A percentile compares a stretch with the other conserved stretches of the same genome.
phyloP scores from a whole-genome alignment of 176 grass and related monocot genomes.

The Carex kokanica region DNA sequence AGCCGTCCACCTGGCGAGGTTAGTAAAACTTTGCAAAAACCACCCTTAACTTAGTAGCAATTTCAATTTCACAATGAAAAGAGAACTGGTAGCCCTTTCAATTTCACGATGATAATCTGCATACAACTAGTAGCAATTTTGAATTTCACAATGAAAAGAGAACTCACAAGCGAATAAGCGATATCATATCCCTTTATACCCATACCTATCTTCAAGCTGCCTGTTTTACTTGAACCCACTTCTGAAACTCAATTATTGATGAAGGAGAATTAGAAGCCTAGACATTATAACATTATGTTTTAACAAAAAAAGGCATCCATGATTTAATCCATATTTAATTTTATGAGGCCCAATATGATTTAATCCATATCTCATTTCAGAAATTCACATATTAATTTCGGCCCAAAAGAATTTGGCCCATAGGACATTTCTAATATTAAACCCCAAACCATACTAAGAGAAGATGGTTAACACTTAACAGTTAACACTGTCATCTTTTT shows the following conservation, averaged over 20 bases:
- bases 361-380: too few species aligned
- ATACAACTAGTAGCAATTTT: not conserved
- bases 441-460: not conserved
- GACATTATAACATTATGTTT: not conserved
- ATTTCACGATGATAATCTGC: not conserved
- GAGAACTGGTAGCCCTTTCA: not conserved
- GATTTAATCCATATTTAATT: too few species aligned
- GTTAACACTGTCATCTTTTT: not conserved
- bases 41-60: not conserved
- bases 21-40: not conserved
- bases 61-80: not conserved
- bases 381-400: too few species aligned
- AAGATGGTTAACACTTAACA: not conserved
- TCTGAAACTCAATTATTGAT: not conserved
- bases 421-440: too few species aligned
- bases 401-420: too few species aligned
- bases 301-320: not conserved
- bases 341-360: too few species aligned
- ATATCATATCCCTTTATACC: not conserved
- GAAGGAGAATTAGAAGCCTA: not conserved
- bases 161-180: too few species aligned
- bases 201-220: not conserved
- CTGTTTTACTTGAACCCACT: not conserved
- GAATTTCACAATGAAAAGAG: too few species aligned
- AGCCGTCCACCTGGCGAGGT: constrained; percentile 69